A percentile compares a stretch with the other conserved stretches of the same genome.
Conservation (phyloP, 1,139 yeast genomes). For the Saccharomycopsis crataegensis region DNA sequence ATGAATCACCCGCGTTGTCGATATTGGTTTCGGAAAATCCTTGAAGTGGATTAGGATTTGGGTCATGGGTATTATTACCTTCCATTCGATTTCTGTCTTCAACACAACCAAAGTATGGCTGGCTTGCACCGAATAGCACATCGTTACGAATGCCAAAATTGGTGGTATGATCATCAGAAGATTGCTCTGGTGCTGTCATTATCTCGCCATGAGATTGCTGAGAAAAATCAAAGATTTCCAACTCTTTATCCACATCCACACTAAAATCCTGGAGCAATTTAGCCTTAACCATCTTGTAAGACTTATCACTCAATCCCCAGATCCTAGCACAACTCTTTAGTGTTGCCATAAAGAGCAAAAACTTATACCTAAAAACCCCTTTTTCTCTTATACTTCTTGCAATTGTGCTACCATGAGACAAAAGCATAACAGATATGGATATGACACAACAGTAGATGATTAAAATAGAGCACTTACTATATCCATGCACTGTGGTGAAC, state of each 20-base stretch:
- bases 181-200: too few relatives aligned
- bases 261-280: background rate
- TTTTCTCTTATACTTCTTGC: background rate
- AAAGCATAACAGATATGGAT: background rate
- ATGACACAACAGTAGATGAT: background rate
- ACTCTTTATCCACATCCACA: background rate
- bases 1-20: background rate
- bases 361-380: background rate
- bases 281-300: slow-evolving; percentile 1
- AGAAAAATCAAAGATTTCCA: too few relatives aligned
- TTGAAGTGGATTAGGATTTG: too few relatives aligned
- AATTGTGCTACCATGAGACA: background rate
- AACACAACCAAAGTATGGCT: too few relatives aligned
- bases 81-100: too few relatives aligned
- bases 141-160: too few relatives aligned
- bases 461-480: background rate
- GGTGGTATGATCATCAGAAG: too few relatives aligned
- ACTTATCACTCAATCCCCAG: slow-evolving; percentile 1
- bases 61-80: too few relatives aligned
- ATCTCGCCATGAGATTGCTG: too few relatives aligned
- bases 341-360: background rate
- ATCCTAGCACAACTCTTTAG: background rate
- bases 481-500: background rate
- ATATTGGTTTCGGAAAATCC: too few relatives aligned
- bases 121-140: too few relatives aligned